Base-by-base conservation (phyloP, 1,284 basidiomycete species). In the Termitomyces sp. region DNA sequence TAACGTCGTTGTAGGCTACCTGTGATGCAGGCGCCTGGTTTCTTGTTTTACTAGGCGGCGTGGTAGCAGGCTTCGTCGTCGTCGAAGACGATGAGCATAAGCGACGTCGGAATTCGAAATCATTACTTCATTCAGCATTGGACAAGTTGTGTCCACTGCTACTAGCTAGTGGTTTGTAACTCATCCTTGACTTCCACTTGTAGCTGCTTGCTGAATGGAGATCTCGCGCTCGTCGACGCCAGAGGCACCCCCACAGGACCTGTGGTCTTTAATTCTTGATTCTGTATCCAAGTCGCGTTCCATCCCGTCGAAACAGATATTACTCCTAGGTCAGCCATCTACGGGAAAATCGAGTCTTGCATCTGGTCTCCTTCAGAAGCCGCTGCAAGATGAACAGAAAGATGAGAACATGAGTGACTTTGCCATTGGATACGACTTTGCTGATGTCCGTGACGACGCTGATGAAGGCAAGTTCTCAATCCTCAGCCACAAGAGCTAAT, bases 191-290 rank as follows among this genome's bases (percentile, higher is more conserved):
- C 52, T 26, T 57, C 46, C 54, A 49, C 45, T 17, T 30, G 12
- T 17, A 17, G 10, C 36, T 49, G 26, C 26, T 39, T 39, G 47
- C 36, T 33, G 17, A 30, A 73, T 73, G 72, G 70, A 74, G 49
- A 60, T 64, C 54, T 85, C 85, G 59, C 80, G 85, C 45, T 74
- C 84, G 24, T 77, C 80, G 12, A 79, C 86, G 24, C 85, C 85
- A 56, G 82, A 83, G 42, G 80, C 83, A 19, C 86, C 85, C 5
- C 86, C 87, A 0, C 81, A 87, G 60, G 90, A 94, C 62, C 74
- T 97, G 31, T 97, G 94, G 93, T 90, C 87, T 2, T 91, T 89
- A 33, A 96, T 96, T 62, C 78, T 96, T 13, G 88, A 94, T 68
- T 92, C 88, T 19, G 91, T 95, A 10, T 93, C 91, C 0, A 86